These are phyloP conservation scores for Collybia nuda DNA, from an alignment of 768 basidiomycete genomes.

Conservation along the genomic window DNA sequence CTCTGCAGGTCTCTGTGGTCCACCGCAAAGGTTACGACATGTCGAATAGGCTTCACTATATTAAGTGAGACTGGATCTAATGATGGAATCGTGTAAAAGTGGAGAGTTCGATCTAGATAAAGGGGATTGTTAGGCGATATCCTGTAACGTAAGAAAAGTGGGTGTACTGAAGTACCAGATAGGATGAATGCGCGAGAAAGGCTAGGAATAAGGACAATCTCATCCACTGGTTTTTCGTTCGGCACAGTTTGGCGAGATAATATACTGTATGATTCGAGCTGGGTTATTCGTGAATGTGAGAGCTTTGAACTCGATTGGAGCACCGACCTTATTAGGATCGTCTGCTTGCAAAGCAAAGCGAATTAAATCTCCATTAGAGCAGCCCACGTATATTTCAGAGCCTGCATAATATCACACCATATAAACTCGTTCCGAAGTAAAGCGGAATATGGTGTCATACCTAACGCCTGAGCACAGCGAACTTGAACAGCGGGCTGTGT, in stretches of 20 bases:
- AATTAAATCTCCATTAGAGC: slow-evolving; percentile 80
- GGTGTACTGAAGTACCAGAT: slow-evolving; percentile 53
- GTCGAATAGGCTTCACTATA: slow-evolving; percentile 73
- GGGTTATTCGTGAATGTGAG: slow-evolving; percentile 4
- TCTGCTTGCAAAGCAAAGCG: slow-evolving; percentile 74
- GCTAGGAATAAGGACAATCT: slow-evolving; percentile 76
- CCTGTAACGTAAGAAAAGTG: slow-evolving; percentile 4
- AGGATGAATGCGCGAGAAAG: slow-evolving; percentile 74
- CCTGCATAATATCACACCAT: slow-evolving; percentile 43
- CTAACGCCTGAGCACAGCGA: slow-evolving; percentile 59
- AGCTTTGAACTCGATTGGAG: background rate
- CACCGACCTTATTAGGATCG: slow-evolving; percentile 45
- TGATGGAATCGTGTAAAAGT: slow-evolving; percentile 80
- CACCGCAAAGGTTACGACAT: slow-evolving; percentile 78
- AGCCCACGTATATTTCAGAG: slow-evolving; percentile 85
- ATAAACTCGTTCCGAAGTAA: background rate
- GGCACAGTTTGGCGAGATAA: slow-evolving; percentile 71
- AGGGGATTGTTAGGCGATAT: slow-evolving; percentile 3
- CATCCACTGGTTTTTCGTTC: slow-evolving; percentile 70
- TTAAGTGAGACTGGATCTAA: slow-evolving; percentile 67
- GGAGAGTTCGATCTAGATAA: slow-evolving; percentile 57
- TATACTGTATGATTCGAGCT: slow-evolving; percentile 64
- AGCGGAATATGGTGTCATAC: slow-evolving; percentile 30
- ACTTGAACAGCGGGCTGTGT: slow-evolving; percentile 24
- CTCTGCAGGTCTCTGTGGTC: slow-evolving; percentile 73